Evolutionary conservation across 1,284 basidiomycete species (phyloP).

Genomic region (Malassezia vespertilionis): DNA sequence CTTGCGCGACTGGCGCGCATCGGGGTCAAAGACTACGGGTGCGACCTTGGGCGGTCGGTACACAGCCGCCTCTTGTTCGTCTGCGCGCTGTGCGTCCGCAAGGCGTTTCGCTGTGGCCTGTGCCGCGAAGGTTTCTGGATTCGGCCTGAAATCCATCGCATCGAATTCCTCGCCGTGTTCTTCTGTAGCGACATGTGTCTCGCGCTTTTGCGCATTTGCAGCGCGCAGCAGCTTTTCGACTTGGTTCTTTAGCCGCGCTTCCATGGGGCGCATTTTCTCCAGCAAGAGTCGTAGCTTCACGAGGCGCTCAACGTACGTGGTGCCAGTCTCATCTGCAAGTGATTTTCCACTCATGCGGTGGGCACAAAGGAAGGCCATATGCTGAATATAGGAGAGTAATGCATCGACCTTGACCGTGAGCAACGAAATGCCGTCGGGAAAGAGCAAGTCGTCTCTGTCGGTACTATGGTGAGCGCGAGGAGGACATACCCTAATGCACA

Average conservation of each 20-base stretch:
- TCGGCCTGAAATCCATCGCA: slow-evolving; percentile 78
- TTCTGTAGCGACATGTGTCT: slow-evolving; percentile 11
- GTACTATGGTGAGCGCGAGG: neutral
- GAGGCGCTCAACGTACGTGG: slow-evolving; percentile 26
- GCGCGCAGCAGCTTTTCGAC: slow-evolving; percentile 63
- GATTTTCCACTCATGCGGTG: slow-evolving; percentile 27
- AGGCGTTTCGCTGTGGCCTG: neutral
- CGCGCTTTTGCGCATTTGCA: slow-evolving; percentile 24
- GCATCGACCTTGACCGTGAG: slow-evolving; percentile 77
- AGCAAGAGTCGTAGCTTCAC: slow-evolving; percentile 33
- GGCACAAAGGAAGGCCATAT: slow-evolving; percentile 57
- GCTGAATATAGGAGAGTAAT: slow-evolving; percentile 76
- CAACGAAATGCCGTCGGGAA: slow-evolving; percentile 67
- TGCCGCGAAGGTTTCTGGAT: slow-evolving; percentile 52
- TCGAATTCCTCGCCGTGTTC: slow-evolving; percentile 50
- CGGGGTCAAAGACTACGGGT: slow-evolving; percentile 71
- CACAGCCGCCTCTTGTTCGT: slow-evolving; percentile 50
- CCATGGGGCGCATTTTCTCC: slow-evolving; percentile 55
- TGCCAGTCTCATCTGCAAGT: slow-evolving; percentile 13
- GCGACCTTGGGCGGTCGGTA: slow-evolving; percentile 88
- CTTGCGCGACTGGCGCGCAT: slow-evolving; percentile 52
- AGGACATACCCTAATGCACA: neutral
- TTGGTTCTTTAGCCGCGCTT: slow-evolving; percentile 80
- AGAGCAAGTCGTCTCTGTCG: slow-evolving; percentile 16
- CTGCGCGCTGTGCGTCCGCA: neutral